Conservation (phyloP, 345 rosid genomes). For the Dipteronia sinensis region DNA sequence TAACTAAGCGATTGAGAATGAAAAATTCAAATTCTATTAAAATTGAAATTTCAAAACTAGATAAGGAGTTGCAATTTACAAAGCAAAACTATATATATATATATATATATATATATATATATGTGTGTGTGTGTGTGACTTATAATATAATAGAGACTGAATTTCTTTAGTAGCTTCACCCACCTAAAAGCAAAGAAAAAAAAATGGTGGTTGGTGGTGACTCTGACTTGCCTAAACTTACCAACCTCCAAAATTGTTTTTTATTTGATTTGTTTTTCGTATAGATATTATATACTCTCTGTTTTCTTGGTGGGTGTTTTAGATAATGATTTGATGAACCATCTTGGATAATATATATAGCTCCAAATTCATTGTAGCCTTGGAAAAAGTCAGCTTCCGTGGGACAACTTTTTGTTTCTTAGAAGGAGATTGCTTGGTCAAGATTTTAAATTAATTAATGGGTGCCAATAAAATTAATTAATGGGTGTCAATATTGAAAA, state of each 20-base stretch:
- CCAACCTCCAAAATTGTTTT: slow-evolving; percentile 12
- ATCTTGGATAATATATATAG: not conserved
- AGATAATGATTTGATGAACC: not conserved
- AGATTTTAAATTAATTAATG: not conserved
- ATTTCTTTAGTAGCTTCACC: slow-evolving; percentile 28
- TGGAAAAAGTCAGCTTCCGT: not conserved
- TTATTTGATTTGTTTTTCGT: not conserved
- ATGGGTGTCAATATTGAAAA: too few relatives aligned
- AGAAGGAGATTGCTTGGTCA: not conserved
- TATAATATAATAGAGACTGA: not conserved
- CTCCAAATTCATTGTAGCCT: not conserved
- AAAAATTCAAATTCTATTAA: not conserved
- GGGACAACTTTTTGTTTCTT: not conserved
- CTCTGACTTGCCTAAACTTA: slow-evolving; percentile 16
- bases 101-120: not conserved
- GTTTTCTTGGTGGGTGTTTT: not conserved
- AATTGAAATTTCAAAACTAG: not conserved
- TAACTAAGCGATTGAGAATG: too few relatives aligned
- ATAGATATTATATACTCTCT: not conserved
- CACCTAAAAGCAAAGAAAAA: slow-evolving; percentile 10
- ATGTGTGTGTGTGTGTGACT: not conserved
- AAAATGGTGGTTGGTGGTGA: slow-evolving; percentile 33
- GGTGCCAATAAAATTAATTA: too few relatives aligned
- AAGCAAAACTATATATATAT: not conserved
- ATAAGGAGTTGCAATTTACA: too few relatives aligned